A percentile compares a stretch with the other conserved stretches of the same genome.
These are phyloP conservation scores for Graphilbum ipis-grandicollis DNA, from an alignment of 2,329 filamentous ascomycete species.

Conservation along the genomic window DNA sequence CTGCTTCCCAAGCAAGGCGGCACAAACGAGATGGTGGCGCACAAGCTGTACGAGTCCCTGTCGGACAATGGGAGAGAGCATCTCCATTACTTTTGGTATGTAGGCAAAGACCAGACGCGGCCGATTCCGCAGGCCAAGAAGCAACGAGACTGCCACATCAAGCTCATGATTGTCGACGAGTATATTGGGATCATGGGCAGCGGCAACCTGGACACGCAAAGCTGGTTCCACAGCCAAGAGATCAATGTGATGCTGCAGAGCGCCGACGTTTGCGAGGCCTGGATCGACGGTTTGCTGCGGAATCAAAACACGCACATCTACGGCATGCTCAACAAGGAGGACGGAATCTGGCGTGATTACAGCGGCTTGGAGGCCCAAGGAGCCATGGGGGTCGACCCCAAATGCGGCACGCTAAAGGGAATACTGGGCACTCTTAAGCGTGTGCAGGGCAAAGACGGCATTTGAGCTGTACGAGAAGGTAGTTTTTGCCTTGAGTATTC, in stretches of 20 bases:
- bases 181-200: conserved; percentile 54
- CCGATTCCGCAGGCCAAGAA: conserved; percentile 52
- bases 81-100: conserved; percentile 52
- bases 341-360: conserved; percentile 45
- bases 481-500: no score
- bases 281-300: conserved; percentile 32
- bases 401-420: conserved; percentile 38
- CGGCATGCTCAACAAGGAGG: conserved; percentile 31
- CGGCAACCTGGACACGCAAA: conserved; percentile 68
- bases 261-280: conserved; percentile 37
- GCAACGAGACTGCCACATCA: conserved; percentile 55
- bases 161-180: conserved; percentile 58
- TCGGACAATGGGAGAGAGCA: conserved; percentile 25
- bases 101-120: conserved; percentile 52
- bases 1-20: conserved; percentile 60
- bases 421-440: conserved; percentile 38
- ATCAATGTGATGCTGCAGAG: conserved; percentile 62
- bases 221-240: conserved; percentile 64
- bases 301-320: conserved; percentile 49
- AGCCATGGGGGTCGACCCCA: conserved; percentile 33
- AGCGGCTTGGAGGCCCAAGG: conserved; percentile 29
- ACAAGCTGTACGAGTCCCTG: conserved; percentile 38
- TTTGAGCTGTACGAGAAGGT: no score
- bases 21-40: conserved; percentile 54
- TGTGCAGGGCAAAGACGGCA: conserved; percentile 37